A percentile compares a stretch with the other conserved stretches of the same genome.
Conservation (phyloP, 176 grass and related monocot species). For the Triticum urartu region DNA sequence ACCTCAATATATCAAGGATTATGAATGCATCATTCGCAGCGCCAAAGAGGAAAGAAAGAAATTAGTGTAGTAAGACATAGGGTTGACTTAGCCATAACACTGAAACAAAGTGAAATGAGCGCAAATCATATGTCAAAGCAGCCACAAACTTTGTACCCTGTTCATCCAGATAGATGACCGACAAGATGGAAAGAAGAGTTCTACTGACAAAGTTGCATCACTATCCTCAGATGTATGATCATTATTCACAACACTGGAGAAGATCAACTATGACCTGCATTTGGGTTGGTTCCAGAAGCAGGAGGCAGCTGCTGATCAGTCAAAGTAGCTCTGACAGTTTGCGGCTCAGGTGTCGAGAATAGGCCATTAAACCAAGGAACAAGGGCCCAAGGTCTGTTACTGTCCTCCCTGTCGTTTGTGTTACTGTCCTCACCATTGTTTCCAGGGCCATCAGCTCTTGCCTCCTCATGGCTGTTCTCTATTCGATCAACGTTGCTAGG, state of each 20-base stretch:
- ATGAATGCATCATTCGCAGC: neutral
- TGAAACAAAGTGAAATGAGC: slow-evolving; percentile 17
- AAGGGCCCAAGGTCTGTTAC: slow-evolving; percentile 56
- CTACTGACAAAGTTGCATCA: slow-evolving; percentile 5
- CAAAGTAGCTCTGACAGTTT: slow-evolving; percentile 28
- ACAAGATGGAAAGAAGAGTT: slow-evolving; percentile 13
- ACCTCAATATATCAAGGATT: neutral
- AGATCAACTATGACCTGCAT: slow-evolving; percentile 45
- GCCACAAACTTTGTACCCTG: slow-evolving; percentile 32
- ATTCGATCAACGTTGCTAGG: slow-evolving; percentile 42
- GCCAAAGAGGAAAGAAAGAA: neutral
- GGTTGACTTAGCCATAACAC: neutral
- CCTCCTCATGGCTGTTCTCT: slow-evolving; percentile 31
- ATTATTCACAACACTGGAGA: slow-evolving; percentile 35
- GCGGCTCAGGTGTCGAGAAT: slow-evolving; percentile 53
- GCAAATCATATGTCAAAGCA: slow-evolving; percentile 19
- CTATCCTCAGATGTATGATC: slow-evolving; percentile 28
- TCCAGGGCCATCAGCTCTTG: slow-evolving; percentile 28
- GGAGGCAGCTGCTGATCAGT: slow-evolving; percentile 38
- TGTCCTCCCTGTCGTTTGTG: slow-evolving; percentile 38
- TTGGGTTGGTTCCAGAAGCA: slow-evolving; percentile 38
- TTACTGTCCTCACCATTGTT: slow-evolving; percentile 43
- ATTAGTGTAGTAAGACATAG: neutral
- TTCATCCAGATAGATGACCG: slow-evolving; percentile 34
- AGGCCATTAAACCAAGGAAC: slow-evolving; percentile 75